Percentiles rank a stretch among this genome's conserved stretches.
These are phyloP conservation scores for Sistotremastrum niveocremeum DNA, from an alignment of 768 basidiomycete species.

Conservation along the genomic window DNA sequence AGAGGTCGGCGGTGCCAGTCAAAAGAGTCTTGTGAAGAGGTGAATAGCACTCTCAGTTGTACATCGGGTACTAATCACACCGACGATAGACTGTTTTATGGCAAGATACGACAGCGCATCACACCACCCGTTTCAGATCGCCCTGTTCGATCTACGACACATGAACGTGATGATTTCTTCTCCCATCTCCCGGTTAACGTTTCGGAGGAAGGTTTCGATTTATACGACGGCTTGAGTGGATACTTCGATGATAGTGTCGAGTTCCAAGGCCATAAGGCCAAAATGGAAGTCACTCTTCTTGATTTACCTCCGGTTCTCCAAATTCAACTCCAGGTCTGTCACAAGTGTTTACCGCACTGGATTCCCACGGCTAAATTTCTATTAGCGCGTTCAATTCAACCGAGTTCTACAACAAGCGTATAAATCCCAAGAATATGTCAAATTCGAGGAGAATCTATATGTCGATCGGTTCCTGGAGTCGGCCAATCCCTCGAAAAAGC, in stretches of 20 bases:
- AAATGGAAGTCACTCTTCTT: constrained; percentile 77
- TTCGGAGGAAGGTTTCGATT: constrained; percentile 72
- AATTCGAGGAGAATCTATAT: constrained; percentile 73
- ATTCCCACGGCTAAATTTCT: constrained; percentile 4
- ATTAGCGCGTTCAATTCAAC: constrained; percentile 86
- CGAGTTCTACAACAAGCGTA: constrained; percentile 81
- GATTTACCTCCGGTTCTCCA: constrained; percentile 85
- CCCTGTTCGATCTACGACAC: constrained; percentile 40
- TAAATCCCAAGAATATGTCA: constrained; percentile 93
- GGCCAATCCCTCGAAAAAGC: constrained; percentile 57
- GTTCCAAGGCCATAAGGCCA: constrained; percentile 72
- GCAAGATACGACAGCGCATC: constrained; percentile 63
- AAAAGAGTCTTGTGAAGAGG: constrained; percentile 76
- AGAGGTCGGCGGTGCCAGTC: constrained; percentile 19
- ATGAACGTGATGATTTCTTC: constrained; percentile 86
- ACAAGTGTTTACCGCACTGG: not conserved
- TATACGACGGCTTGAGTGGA: constrained; percentile 85
- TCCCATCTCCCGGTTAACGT: constrained; percentile 93
- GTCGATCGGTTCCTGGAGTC: constrained; percentile 87
- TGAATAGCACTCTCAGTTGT: constrained; percentile 16
- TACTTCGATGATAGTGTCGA: constrained; percentile 88
- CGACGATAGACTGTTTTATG: constrained; percentile 62
- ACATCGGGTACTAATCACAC: not conserved
- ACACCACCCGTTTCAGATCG: constrained; percentile 19
- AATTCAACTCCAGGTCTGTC: constrained; percentile 81